Base-by-base conservation (phyloP, 1,139 yeast genomes). In the Hyphopichia khmerensis region DNA sequence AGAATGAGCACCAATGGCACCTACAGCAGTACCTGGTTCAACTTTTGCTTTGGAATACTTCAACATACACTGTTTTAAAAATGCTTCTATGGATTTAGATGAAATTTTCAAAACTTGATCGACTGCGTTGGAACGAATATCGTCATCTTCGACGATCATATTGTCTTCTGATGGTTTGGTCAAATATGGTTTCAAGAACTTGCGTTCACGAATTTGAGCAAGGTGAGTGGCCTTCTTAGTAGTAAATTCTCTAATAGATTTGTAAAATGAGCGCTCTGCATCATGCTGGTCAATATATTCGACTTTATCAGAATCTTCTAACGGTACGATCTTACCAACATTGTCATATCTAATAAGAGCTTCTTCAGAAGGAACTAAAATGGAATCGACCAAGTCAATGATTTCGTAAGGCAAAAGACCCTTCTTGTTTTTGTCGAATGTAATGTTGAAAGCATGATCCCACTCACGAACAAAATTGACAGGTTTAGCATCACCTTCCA, bases 11-110 rank as follows among this genome's bases (percentile, higher is more conserved):
- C 99, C 99, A 68, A 93, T 91, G 14, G 99, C 99, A 51, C 99
- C 99, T 40, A 93, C 99, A 3, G 99, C 99, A 8, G 99, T 93
- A 50, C 99, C 99, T 1, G 99, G 99, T 62, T 95, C 99, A 18
- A 95, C 98, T 65, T 84, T 85, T 13, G 99, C 96, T 52, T 86
- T 78, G 43, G 82, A 83, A 57, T 93, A 95, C 65, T 95, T 95
- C 53, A 76, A 73, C 48, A 93, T 74, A 55, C 97, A 88, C 51
- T 86, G 80, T 39, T 79, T 76, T 58, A 95, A 70, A 65, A 95
- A 95, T 48, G 74, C 79, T n/a, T 65, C 64, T 16, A 93, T 78
- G 47, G 86, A 72, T 11, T 62, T 57, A 34, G 75, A 69, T 1
- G 96, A 77, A 40, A 93, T 84, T 57, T 86, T 88, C 48, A 82